Evolutionary conservation across 352 stramenopile species (phyloP).

Genomic region (Phytophthora parvispora): DNA sequence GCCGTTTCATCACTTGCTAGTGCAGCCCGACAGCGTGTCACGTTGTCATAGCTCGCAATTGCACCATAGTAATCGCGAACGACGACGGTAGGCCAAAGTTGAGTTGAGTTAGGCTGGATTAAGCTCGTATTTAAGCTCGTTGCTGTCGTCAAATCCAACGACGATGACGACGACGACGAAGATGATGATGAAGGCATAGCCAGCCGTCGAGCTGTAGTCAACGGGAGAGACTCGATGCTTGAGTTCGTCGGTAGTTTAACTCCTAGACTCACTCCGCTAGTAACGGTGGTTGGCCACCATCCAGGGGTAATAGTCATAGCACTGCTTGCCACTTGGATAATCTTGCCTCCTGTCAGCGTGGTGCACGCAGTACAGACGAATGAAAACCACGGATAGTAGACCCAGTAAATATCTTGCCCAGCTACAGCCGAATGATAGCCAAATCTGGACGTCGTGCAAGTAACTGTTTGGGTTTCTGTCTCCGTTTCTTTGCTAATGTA

Average conservation of each 20-base stretch:
- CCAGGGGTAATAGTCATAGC: slow-evolving; percentile 46
- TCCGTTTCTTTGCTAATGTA: slow-evolving; percentile 53
- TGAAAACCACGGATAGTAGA: slow-evolving; percentile 53
- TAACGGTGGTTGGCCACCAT: slow-evolving; percentile 73
- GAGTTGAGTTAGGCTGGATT: slow-evolving; percentile 17
- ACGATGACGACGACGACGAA: neutral
- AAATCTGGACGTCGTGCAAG: slow-evolving; percentile 28
- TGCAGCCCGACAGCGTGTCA: slow-evolving; percentile 37
- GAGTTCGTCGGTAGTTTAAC: slow-evolving; percentile 20
- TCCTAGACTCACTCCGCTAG: slow-evolving; percentile 65
- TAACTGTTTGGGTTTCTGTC: slow-evolving; percentile 9
- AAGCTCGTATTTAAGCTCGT: slow-evolving; percentile 11
- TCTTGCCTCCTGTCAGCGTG: neutral
- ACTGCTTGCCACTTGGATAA: slow-evolving; percentile 46
- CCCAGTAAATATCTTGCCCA: slow-evolving; percentile 71
- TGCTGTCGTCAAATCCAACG: neutral
- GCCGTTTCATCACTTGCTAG: slow-evolving; percentile 29
- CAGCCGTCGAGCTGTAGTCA: slow-evolving; percentile 11
- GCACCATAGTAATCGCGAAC: slow-evolving; percentile 67
- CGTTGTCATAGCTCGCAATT: slow-evolving; percentile 62
- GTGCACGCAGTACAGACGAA: slow-evolving; percentile 49
- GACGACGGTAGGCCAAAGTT: slow-evolving; percentile 71
- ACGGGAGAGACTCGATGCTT: neutral
- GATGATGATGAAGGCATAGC: no score
- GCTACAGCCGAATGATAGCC: slow-evolving; percentile 47